phyloP scores from a whole-genome alignment of 2,329 filamentous ascomycete genomes.

The Colletotrichum filicis region DNA sequence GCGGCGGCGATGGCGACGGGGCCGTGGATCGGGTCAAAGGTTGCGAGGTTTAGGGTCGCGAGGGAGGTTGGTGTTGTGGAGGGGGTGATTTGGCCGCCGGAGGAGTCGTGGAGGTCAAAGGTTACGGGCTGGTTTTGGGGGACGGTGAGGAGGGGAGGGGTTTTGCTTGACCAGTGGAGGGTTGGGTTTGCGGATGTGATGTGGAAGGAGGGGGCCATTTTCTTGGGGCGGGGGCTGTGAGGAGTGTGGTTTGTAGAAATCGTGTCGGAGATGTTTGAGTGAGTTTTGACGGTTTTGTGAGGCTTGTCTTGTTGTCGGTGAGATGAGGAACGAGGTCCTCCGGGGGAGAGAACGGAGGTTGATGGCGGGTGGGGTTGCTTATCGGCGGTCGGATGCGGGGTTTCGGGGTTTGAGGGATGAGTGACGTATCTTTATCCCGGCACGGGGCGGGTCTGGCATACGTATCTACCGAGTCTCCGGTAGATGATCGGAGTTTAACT shows the following conservation, averaged over 20 bases:
- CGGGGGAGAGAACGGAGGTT: background rate
- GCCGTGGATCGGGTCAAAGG: slow-evolving; percentile 61
- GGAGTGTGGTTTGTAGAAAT: background rate
- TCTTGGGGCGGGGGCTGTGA: background rate
- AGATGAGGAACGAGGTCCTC: background rate
- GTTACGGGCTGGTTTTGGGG: slow-evolving; percentile 58
- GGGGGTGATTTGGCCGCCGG: slow-evolving; percentile 59
- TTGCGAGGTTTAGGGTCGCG: slow-evolving; percentile 50
- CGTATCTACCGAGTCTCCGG: background rate
- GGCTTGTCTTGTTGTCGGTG: background rate
- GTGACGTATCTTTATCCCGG: background rate
- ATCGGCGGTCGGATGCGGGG: slow-evolving; percentile 12
- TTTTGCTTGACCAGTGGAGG: slow-evolving; percentile 59
- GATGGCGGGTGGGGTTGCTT: background rate
- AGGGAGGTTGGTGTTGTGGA: slow-evolving; percentile 53
- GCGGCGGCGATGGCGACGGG: slow-evolving; percentile 61
- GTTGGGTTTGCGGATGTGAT: slow-evolving; percentile 46
- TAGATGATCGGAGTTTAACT: background rate
- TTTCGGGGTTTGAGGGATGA: background rate
- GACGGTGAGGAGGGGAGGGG: slow-evolving; percentile 56
- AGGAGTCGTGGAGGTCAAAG: slow-evolving; percentile 61
- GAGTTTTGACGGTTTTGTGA: background rate
- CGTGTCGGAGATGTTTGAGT: background rate
- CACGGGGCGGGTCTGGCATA: background rate
- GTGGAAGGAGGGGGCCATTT: slow-evolving; percentile 35